Evolutionary conservation across 2,329 filamentous ascomycete species (phyloP).

Genomic region (Penicillium expansum): DNA sequence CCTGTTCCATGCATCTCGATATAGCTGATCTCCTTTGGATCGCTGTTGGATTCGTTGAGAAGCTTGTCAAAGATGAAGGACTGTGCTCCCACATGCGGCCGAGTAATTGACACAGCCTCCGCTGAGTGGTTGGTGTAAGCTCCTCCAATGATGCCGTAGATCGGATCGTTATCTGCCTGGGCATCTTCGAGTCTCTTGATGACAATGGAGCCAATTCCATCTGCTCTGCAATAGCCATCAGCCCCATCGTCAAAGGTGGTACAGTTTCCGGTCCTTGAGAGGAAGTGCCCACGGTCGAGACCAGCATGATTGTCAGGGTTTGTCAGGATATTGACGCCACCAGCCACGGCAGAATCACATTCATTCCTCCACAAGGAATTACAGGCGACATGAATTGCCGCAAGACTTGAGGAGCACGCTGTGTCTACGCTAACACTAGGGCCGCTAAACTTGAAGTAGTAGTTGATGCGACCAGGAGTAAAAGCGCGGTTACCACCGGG

Average conservation of each 20-base stretch:
- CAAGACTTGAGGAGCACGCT: conserved; percentile 73
- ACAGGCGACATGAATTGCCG: conserved; percentile 69
- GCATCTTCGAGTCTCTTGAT: conserved; percentile 80
- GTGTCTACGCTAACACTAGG: conserved; percentile 72
- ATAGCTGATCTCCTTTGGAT: conserved; percentile 74
- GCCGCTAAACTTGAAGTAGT: conserved; percentile 73
- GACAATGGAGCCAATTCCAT: conserved; percentile 70
- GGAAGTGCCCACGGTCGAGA: conserved; percentile 71
- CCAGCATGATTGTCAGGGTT: conserved; percentile 79
- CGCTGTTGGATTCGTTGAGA: conserved; percentile 68
- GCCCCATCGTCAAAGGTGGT: conserved; percentile 79
- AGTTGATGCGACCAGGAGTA: conserved; percentile 42
- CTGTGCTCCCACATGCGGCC: conserved; percentile 75
- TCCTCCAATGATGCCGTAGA: conserved; percentile 71
- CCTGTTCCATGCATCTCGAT: conserved; percentile 90
- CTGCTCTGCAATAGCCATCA: conserved; percentile 79
- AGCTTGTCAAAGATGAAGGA: conserved; percentile 68
- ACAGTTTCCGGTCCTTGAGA: conserved; percentile 72
- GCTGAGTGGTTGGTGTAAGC: conserved; percentile 79
- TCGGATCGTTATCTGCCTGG: conserved; percentile 66
- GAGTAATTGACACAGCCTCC: conserved; percentile 77
- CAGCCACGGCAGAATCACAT: conserved; percentile 76
- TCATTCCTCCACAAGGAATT: conserved; percentile 72
- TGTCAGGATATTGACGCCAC: conserved; percentile 72
- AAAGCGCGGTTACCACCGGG: conserved; percentile 59